Evolutionary conservation across 352 stramenopile species (phyloP).

Genomic region (Phytophthora pluvialis): DNA sequence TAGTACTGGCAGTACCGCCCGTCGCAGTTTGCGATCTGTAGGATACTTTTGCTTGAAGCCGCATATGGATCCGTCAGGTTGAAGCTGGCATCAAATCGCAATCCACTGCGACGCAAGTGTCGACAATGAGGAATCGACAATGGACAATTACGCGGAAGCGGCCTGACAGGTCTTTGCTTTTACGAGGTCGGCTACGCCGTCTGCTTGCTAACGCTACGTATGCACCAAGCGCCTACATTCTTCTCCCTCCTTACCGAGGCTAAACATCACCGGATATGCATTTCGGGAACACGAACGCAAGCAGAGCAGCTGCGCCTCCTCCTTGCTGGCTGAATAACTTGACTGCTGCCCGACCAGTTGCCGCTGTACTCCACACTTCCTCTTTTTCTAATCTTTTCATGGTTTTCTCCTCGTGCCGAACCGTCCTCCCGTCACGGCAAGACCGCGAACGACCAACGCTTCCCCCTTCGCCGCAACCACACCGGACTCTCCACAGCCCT

Average conservation of each 20-base stretch:
- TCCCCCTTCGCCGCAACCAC: constrained; percentile 22
- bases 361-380: constrained; percentile 22
- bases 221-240: constrained; percentile 30
- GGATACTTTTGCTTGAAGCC: constrained; percentile 12
- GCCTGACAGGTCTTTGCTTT: constrained; percentile 39
- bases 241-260: constrained; percentile 19
- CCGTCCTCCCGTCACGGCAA: constrained; percentile 6
- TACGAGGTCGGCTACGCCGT: constrained; percentile 31
- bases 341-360: constrained; percentile 25
- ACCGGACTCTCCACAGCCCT: constrained; percentile 13
- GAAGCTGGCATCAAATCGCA: constrained; percentile 9
- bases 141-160: constrained; percentile 20
- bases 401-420: constrained; percentile 12
- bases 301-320: constrained; percentile 23
- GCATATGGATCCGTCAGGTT: constrained; percentile 8
- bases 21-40: neutral
- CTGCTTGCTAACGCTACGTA: constrained; percentile 40
- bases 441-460: constrained; percentile 2
- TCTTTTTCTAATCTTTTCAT: constrained; percentile 35
- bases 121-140: constrained; percentile 8
- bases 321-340: constrained; percentile 36
- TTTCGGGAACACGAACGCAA: constrained; percentile 37
- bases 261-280: constrained; percentile 42
- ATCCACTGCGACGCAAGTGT: constrained; percentile 3
- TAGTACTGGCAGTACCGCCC: too few species aligned